These are phyloP conservation scores for Populus nigra DNA, from an alignment of 345 rosid genomes.

Conservation along the genomic window DNA sequence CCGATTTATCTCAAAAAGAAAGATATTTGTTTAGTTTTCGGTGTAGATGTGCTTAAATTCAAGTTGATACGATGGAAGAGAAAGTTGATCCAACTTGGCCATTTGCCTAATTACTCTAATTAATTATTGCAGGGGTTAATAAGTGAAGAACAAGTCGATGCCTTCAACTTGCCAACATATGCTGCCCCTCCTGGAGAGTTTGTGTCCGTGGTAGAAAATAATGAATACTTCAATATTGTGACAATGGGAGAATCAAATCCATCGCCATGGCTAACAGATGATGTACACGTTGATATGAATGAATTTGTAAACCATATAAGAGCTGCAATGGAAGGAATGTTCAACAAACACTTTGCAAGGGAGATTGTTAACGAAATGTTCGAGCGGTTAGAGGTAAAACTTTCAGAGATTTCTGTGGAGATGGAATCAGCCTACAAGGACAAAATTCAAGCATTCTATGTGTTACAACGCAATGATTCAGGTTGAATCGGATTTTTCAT, in stretches of 20 bases:
- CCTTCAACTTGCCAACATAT: slow-evolving; percentile 54
- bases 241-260: slow-evolving; percentile 40
- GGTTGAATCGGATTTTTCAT: background rate
- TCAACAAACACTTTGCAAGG: slow-evolving; percentile 28
- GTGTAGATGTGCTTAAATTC: no score
- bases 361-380: slow-evolving; percentile 33
- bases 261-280: slow-evolving; percentile 35
- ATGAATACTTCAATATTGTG: slow-evolving; percentile 42
- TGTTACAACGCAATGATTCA: slow-evolving; percentile 12
- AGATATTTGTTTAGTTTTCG: no score
- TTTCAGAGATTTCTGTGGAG: slow-evolving; percentile 29
- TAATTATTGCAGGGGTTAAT: slow-evolving; percentile 39
- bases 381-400: slow-evolving; percentile 21
- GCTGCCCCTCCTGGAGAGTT: slow-evolving; percentile 48
- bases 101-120: no score
- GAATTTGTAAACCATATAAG: slow-evolving; percentile 40
- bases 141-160: slow-evolving; percentile 38
- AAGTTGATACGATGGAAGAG: no score
- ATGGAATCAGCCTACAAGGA: slow-evolving; percentile 40
- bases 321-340: slow-evolving; percentile 53
- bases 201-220: slow-evolving; percentile 22
- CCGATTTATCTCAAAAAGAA: no score
- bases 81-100: no score
- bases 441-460: slow-evolving; percentile 27
- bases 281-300: slow-evolving; percentile 28